Evolutionary conservation across 2,329 filamentous ascomycete genomes (phyloP).

Genomic region (Ilyonectria robusta): DNA sequence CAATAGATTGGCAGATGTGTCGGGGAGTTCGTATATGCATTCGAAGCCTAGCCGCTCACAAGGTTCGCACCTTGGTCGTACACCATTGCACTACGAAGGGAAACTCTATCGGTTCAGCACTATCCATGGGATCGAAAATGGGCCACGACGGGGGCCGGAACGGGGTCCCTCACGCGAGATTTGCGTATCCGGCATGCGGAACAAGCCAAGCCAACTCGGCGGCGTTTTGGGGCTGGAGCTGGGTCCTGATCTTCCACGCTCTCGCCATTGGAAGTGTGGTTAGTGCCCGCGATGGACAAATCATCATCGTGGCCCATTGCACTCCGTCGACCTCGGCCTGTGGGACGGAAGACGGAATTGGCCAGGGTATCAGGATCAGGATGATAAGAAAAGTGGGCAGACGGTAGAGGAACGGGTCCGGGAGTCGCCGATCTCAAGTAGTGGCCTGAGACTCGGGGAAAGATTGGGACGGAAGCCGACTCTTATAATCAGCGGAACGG

Average conservation of each 20-base stretch:
- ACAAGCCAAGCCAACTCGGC: slow-evolving; percentile 22
- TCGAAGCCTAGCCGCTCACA: slow-evolving; percentile 31
- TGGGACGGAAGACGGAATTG: no score
- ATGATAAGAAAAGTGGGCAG: not conserved
- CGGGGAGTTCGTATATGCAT: slow-evolving; percentile 30
- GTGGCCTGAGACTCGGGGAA: not conserved
- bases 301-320: slow-evolving; percentile 2
- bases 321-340: no score
- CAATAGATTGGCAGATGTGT: slow-evolving; percentile 27
- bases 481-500: not conserved
- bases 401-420: not conserved
- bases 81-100: slow-evolving; percentile 28
- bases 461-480: not conserved
- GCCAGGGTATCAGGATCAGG: no score
- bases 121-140: not conserved
- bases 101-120: not conserved
- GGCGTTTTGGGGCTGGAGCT: slow-evolving; percentile 4
- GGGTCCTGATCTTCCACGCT: slow-evolving; percentile 4
- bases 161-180: slow-evolving; percentile 7
- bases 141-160: not conserved
- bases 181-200: slow-evolving; percentile 25
- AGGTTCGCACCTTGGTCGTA: slow-evolving; percentile 28
- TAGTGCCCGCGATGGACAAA: not conserved
- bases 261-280: not conserved
- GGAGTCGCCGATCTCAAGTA: not conserved